Conservation (phyloP, 306 rosid genomes). For the Malus fusca region DNA sequence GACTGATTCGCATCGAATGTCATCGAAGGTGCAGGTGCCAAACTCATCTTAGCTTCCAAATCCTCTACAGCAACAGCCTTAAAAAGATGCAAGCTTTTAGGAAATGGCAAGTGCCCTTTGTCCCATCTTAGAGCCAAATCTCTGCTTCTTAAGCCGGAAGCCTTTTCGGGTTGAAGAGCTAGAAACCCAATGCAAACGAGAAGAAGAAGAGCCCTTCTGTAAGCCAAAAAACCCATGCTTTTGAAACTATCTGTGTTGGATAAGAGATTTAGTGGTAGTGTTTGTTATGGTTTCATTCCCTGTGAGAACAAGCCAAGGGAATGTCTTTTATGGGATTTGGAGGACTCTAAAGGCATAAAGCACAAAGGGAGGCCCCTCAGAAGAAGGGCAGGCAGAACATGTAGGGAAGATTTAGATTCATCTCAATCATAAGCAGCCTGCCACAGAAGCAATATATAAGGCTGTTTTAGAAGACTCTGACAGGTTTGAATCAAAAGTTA, state of each 20-base stretch:
- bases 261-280: slow-evolving; percentile 16
- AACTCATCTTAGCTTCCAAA: slow-evolving; percentile 35
- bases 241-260: slow-evolving; percentile 23
- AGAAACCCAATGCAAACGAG: slow-evolving; percentile 49
- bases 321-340: slow-evolving; percentile 60
- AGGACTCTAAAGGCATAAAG: slow-evolving; percentile 51
- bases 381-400: slow-evolving; percentile 15
- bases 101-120: slow-evolving; percentile 26
- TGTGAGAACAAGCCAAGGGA: slow-evolving; percentile 31
- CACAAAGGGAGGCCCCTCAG: slow-evolving; percentile 38
- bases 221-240: slow-evolving; percentile 51
- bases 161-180: slow-evolving; percentile 51
- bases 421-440: slow-evolving; percentile 81
- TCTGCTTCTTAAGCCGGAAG: slow-evolving; percentile 55
- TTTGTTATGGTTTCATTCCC: slow-evolving; percentile 32
- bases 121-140: slow-evolving; percentile 66
- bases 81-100: slow-evolving; percentile 33
- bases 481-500: slow-evolving; percentile 82
- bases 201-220: slow-evolving; percentile 37
- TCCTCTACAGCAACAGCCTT: slow-evolving; percentile 46
- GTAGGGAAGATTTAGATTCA: slow-evolving; percentile 71
- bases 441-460: slow-evolving; percentile 66
- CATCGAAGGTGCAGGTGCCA: slow-evolving; percentile 68
- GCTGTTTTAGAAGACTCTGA: slow-evolving; percentile 72
- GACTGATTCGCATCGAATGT: slow-evolving; percentile 61